Evolutionary conservation across 106 monocot genomes (phyloP).

Genomic region (Vanilla planifolia): DNA sequence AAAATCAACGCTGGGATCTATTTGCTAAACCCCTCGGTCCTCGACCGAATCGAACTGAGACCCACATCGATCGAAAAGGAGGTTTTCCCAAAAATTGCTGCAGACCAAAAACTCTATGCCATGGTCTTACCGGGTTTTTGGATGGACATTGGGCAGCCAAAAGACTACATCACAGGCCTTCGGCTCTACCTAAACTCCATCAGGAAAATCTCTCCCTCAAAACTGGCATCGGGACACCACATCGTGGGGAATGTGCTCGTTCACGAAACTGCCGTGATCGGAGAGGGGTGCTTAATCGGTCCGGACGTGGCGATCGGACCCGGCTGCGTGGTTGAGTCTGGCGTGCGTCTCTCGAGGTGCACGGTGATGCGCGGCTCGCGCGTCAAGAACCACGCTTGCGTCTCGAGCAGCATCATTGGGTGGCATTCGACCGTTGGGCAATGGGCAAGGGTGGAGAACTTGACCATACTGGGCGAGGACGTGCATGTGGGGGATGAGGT

Average conservation of each 20-base stretch:
- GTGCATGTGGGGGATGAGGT: constrained; percentile 78
- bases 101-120: constrained; percentile 38
- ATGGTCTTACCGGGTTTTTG: constrained; percentile 66
- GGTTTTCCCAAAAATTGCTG: constrained; percentile 50
- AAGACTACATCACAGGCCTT: constrained; percentile 53
- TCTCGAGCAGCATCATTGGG: constrained; percentile 70
- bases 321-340: constrained; percentile 51
- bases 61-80: constrained; percentile 70
- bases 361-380: constrained; percentile 63
- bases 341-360: constrained; percentile 63
- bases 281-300: constrained; percentile 47
- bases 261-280: constrained; percentile 37
- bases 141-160: constrained; percentile 66
- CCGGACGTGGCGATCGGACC: constrained; percentile 52
- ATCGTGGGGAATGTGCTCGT: constrained; percentile 52
- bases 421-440: constrained; percentile 73
- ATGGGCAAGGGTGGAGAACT: constrained; percentile 74
- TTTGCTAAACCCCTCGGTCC: constrained; percentile 46
- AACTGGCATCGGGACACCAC: constrained; percentile 18
- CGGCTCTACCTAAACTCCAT: constrained; percentile 39
- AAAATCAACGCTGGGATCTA: constrained; percentile 74
- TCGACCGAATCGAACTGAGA: constrained; percentile 33
- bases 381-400: constrained; percentile 60
- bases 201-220: constrained; percentile 10
- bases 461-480: constrained; percentile 72